A percentile compares a stretch with the other conserved stretches of the same genome.
These are phyloP conservation scores for Chaetoscypha palmicola DNA, from an alignment of 2,329 filamentous ascomycete species.

Conservation along the genomic window DNA sequence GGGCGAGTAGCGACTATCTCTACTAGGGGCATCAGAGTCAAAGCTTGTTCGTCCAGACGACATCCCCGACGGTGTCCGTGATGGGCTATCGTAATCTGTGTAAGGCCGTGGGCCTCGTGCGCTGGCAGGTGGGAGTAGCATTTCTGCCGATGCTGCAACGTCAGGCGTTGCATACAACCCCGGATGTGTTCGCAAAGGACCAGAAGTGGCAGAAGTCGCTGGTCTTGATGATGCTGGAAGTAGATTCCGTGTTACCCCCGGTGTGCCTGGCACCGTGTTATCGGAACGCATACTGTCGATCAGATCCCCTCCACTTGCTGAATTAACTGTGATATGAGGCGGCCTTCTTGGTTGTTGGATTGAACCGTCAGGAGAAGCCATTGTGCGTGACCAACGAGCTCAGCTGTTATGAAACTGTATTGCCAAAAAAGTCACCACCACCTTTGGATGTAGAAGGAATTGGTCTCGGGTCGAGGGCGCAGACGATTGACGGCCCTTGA, in stretches of 20 bases:
- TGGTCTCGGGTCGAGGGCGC: too few species aligned
- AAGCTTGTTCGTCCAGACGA: conserved; percentile 59
- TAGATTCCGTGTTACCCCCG: conserved; percentile 27
- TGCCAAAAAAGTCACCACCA: too few species aligned
- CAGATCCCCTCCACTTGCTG: conserved; percentile 44
- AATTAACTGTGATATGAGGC: conserved; percentile 60
- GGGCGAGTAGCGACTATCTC: conserved; percentile 39
- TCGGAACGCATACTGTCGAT: conserved; percentile 31
- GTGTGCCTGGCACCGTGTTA: conserved; percentile 27
- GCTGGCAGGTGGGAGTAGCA: conserved; percentile 40
- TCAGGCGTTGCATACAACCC: conserved; percentile 22
- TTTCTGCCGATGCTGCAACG: conserved; percentile 37
- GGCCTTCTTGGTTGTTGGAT: conserved; percentile 26
- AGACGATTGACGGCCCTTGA: too few species aligned
- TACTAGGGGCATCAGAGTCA: conserved; percentile 50
- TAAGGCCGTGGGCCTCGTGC: conserved; percentile 42
- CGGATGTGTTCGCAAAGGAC: conserved; percentile 9
- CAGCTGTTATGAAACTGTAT: too few species aligned
- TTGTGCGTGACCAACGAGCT: conserved; percentile 9
- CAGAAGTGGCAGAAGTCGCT: conserved; percentile 11
- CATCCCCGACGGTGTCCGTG: conserved; percentile 37
- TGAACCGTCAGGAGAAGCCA: conserved; percentile 12
- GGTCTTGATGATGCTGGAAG: conserved; percentile 20
- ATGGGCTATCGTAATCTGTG: conserved; percentile 41
- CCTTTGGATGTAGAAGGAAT: too few species aligned